phyloP scores from a whole-genome alignment of 257 asterid species.

The Catharanthus roseus region DNA sequence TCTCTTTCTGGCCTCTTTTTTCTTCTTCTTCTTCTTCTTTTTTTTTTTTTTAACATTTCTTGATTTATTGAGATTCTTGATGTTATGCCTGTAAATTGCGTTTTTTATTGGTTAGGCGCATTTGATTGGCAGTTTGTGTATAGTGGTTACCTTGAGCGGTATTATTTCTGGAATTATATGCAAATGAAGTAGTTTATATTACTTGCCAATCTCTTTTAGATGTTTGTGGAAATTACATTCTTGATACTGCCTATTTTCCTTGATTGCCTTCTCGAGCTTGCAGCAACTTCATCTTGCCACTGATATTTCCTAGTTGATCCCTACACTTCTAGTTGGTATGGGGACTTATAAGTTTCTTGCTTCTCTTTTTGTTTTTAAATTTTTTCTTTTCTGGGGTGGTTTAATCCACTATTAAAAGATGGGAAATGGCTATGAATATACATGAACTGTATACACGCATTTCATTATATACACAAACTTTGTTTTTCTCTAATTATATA shows the following conservation, averaged over 20 bases:
- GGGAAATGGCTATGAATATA: no score
- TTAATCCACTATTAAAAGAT: not conserved
- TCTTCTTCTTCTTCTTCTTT: no score
- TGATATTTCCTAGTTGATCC: not conserved
- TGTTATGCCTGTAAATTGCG: not conserved
- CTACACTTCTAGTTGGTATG: not conserved
- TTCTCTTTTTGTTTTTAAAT: not conserved
- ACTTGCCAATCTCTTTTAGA: not conserved
- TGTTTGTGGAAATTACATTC: not conserved
- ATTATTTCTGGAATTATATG: not conserved
- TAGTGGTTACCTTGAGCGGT: not conserved
- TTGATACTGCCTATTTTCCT: not conserved
- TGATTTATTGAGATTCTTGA: not conserved
- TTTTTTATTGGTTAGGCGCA: not conserved
- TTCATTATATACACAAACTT: no score
- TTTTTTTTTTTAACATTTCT: not conserved
- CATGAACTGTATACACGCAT: no score
- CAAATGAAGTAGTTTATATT: not conserved
- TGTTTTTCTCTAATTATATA: no score
- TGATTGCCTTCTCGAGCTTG: not conserved
- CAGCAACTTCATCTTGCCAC: not conserved
- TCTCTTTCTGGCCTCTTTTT: not conserved
- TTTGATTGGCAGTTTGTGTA: not conserved
- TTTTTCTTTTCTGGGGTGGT: no score
- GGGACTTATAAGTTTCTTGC: not conserved